phyloP scores from a whole-genome alignment of 2,329 filamentous ascomycete species.

The Dactylonectria estremocensis region DNA sequence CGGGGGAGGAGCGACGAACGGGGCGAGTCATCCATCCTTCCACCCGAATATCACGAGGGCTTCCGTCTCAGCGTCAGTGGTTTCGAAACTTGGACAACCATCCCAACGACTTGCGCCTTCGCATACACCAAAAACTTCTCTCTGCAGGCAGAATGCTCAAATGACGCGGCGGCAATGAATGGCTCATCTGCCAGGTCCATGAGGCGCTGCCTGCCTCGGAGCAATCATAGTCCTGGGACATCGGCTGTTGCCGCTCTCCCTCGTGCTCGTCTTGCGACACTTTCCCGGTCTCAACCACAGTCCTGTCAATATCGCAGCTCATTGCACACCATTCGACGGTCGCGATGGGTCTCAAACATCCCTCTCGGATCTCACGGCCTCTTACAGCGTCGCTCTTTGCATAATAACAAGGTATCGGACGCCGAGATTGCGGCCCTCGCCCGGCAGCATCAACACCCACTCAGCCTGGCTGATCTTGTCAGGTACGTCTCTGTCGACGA shows the following conservation, averaged over 20 bases:
- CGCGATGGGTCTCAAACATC: slow-evolving; percentile 8
- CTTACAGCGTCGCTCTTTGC: slow-evolving; percentile 31
- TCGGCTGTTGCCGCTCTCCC: slow-evolving; percentile 22
- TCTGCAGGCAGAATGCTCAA: slow-evolving; percentile 25
- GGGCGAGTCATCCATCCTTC: slow-evolving; percentile 21
- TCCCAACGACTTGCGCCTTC: not conserved
- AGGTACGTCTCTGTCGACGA: slow-evolving; percentile 69
- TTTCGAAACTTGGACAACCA: not conserved
- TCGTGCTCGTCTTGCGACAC: slow-evolving; percentile 9
- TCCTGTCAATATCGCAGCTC: slow-evolving; percentile 5
- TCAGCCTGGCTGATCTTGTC: slow-evolving; percentile 91
- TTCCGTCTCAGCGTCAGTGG: not conserved
- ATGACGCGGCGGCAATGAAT: slow-evolving; percentile 43
- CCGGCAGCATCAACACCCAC: slow-evolving; percentile 81
- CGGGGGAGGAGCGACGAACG: slow-evolving; percentile 22
- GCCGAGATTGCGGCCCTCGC: slow-evolving; percentile 86
- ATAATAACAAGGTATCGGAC: slow-evolving; percentile 67
- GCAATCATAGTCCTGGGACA: not conserved
- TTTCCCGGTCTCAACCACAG: slow-evolving; percentile 23
- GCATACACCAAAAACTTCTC: not conserved
- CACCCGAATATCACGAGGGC: slow-evolving; percentile 6
- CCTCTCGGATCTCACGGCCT: too few relatives aligned
- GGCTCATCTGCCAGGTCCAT: slow-evolving; percentile 39
- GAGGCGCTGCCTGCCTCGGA: slow-evolving; percentile 39
- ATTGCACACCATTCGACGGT: slow-evolving; percentile 19